Evolutionary conservation across 2,329 filamentous ascomycete genomes (phyloP), one percentile per base, ranked within the genome.

Genomic region (Fusarium drepaniforme): DNA sequence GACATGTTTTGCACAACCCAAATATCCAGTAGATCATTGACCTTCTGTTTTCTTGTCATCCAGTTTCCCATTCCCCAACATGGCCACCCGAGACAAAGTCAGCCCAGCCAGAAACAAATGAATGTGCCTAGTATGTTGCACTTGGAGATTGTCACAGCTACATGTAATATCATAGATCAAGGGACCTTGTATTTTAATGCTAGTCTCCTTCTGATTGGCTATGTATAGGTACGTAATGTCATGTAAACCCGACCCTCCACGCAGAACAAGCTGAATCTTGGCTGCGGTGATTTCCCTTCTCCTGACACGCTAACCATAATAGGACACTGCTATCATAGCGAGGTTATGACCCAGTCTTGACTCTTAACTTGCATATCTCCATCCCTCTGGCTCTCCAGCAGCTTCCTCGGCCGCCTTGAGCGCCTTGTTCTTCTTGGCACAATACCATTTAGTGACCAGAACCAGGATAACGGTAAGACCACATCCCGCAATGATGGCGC

Each of bases 401-500:
- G 72, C 53, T 8, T 74, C 69, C 46, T 76, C 68, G 0, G 68
- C 70, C 0, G 65, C 77, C n/a, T 78, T 73, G 1, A 81, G 61
- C 1, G 71, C 66, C 61, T 77, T 78, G 35, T 82, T 82, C 72
- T 77, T 77, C 37, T 73, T 72, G 33, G 57, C 70, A 2, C 65
- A 51, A 38, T 75, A 77, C 72, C 75, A 80, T 40, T 75, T 80
- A 1, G 77, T 76, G 0, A 75, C 61, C 3, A 77, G 44, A 6
- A 78, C 65, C 1, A 74, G 74, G 1, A 76, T 13, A 1, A 81
- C 65, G 3, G 75, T 66, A 0, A 77, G 72, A 4, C 79, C 64
- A 35, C 80, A 81, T 0, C 80, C 80, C 2, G 64, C 33, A 3
- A 81, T 75, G 9, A 81, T 80, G 1, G 71, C 71, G 3, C 79